phyloP scores from a whole-genome alignment of 345 rosid genomes.

The Salix exigua region DNA sequence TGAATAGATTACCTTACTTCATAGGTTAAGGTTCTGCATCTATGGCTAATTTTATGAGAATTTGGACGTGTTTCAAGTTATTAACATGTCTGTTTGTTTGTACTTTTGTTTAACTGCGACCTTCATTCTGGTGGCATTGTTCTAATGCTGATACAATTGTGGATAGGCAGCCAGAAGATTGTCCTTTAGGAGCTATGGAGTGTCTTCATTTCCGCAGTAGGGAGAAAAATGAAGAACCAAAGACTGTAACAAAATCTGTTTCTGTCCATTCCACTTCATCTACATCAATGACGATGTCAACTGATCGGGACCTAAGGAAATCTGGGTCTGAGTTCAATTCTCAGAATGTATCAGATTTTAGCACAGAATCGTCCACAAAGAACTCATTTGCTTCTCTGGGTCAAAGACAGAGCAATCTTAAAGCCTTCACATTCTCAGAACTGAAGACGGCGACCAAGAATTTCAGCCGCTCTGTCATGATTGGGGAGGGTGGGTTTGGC shows the following conservation, averaged over 20 bases:
- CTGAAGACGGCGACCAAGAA: conserved; percentile 81
- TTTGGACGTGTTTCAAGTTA: neutral
- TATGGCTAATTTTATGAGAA: neutral
- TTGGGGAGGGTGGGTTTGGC: conserved; percentile 97
- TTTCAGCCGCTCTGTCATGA: conserved; percentile 83
- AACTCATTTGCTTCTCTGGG: conserved; percentile 65
- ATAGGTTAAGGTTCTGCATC: neutral
- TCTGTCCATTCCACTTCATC: conserved; percentile 34
- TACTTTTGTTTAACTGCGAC: neutral
- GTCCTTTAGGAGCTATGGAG: conserved; percentile 50
- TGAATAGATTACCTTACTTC: no score
- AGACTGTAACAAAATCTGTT: conserved; percentile 39
- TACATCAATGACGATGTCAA: conserved; percentile 40
- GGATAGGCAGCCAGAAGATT: conserved; percentile 34
- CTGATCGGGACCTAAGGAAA: conserved; percentile 44
- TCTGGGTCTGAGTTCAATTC: conserved; percentile 73
- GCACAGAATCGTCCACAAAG: conserved; percentile 55
- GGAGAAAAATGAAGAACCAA: conserved; percentile 50
- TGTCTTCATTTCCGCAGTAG: conserved; percentile 48
- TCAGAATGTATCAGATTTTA: conserved; percentile 56
- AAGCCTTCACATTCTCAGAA: conserved; percentile 64
- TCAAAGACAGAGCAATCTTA: conserved; percentile 67
- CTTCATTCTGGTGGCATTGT: neutral
- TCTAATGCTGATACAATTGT: neutral
- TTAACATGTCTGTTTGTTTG: neutral